Conservation (phyloP, 441 rosid genomes). For the Gossypium aridum region DNA sequence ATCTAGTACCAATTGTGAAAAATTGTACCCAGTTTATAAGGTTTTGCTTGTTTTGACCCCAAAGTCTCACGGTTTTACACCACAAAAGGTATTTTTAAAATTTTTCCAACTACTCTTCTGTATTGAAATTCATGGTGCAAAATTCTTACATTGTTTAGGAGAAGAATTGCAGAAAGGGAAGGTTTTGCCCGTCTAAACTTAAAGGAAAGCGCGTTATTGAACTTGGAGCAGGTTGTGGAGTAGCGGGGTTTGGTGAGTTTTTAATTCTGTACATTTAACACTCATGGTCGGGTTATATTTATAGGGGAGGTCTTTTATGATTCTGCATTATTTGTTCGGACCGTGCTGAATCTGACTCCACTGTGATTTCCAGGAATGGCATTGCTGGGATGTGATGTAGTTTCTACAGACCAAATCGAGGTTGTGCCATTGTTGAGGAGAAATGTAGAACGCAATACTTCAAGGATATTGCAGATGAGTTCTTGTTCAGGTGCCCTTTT, state of each 20-base stretch:
- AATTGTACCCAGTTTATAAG: background rate
- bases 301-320: constrained; percentile 6
- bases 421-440: constrained; percentile 75
- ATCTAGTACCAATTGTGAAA: background rate
- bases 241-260: constrained; percentile 87
- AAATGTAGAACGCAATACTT: constrained; percentile 75
- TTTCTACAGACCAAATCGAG: constrained; percentile 80
- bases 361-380: constrained; percentile 66
- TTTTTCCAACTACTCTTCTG: too few relatives aligned
- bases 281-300: constrained; percentile 1
- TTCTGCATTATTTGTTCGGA: background rate
- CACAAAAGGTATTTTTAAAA: background rate
- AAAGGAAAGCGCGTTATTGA: constrained; percentile 89
- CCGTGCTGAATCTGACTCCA: constrained; percentile 13
- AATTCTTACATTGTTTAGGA: constrained; percentile 40
- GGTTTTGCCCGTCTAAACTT: constrained; percentile 70
- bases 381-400: constrained; percentile 77
- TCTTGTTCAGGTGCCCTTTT: constrained; percentile 43
- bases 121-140: background rate
- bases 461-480: constrained; percentile 69
- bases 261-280: constrained; percentile 15
- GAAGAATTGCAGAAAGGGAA: constrained; percentile 84
- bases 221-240: constrained; percentile 98
- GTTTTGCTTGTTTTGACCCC: background rate
- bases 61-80: background rate